Percentiles rank a stretch among this genome's conserved stretches.
These are phyloP conservation scores for Zygosaccharomyces bailii DNA, from an alignment of 805 yeast genomes.

Conservation along the genomic window DNA sequence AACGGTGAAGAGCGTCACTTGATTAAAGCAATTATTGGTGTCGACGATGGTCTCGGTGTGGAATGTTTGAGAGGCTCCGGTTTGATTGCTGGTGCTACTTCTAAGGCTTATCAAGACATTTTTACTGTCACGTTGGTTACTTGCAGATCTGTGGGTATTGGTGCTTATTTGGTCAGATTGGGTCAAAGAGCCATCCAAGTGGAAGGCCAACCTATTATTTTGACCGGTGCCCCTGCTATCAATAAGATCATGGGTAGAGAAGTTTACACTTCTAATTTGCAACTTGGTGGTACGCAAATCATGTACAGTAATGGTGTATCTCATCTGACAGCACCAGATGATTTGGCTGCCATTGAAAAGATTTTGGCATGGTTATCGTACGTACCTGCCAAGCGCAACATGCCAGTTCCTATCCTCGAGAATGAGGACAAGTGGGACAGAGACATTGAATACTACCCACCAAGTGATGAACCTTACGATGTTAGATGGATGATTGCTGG, in stretches of 20 bases:
- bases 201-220: constrained; percentile 97
- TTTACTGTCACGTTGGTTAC: constrained; percentile 97
- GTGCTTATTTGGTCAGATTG: constrained; percentile 95
- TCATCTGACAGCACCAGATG: constrained; percentile 95
- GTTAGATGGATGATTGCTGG: constrained; percentile 96
- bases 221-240: constrained; percentile 99
- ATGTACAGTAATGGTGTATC: constrained; percentile 99
- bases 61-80: constrained; percentile 98
- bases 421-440: constrained; percentile 90
- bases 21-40: constrained; percentile 84
- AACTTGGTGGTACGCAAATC: constrained; percentile 98
- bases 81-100: constrained; percentile 97
- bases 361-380: constrained; percentile 94
- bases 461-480: constrained; percentile 70
- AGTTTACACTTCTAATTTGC: constrained; percentile 94
- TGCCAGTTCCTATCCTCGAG: constrained; percentile 87
- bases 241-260: constrained; percentile 95
- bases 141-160: constrained; percentile 99
- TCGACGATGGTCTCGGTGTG: constrained; percentile 96
- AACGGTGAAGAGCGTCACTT: constrained; percentile 78
- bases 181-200: constrained; percentile 99
- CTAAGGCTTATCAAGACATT: constrained; percentile 95
- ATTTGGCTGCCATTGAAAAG: constrained; percentile 92
- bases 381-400: constrained; percentile 84
- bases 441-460: constrained; percentile 77